Evolutionary conservation across 352 stramenopile species (phyloP).

Genomic region (Phytophthora ramorum): DNA sequence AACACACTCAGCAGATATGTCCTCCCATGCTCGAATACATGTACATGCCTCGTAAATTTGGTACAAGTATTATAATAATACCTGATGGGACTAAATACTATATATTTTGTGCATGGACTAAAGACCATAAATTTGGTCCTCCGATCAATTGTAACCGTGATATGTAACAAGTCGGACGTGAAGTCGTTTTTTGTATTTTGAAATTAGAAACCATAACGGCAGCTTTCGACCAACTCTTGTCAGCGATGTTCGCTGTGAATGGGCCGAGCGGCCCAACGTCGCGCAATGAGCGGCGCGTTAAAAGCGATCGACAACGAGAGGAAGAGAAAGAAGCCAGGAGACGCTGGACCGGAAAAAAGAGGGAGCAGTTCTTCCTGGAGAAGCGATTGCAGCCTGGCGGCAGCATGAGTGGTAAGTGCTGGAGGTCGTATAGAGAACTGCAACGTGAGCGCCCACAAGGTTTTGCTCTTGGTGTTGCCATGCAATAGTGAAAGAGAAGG

Average conservation of each 20-base stretch:
- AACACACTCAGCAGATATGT: too few species aligned
- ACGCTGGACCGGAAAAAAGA: slow-evolving; percentile 31
- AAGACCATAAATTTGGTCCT: background rate
- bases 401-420: slow-evolving; percentile 14
- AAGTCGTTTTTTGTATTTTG: too few species aligned
- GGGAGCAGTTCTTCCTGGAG: slow-evolving; percentile 56
- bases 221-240: background rate
- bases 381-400: slow-evolving; percentile 8
- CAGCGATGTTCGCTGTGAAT: slow-evolving; percentile 79
- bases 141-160: too few species aligned
- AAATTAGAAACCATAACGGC: background rate
- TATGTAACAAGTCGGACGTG: too few species aligned
- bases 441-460: slow-evolving; percentile 1
- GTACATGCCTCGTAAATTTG: too few species aligned
- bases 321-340: slow-evolving; percentile 35
- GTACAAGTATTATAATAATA: too few species aligned
- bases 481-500: slow-evolving; percentile 19
- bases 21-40: too few species aligned
- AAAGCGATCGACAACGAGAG: slow-evolving; percentile 39
- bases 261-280: slow-evolving; percentile 70
- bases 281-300: slow-evolving; percentile 58
- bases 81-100: too few species aligned
- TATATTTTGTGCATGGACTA: background rate
- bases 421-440: slow-evolving; percentile 1
- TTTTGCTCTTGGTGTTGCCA: slow-evolving; percentile 4